Percentiles rank a stretch among this genome's conserved stretches.
Conservation (phyloP, 306 rosid genomes). For the Quercus parvula region DNA sequence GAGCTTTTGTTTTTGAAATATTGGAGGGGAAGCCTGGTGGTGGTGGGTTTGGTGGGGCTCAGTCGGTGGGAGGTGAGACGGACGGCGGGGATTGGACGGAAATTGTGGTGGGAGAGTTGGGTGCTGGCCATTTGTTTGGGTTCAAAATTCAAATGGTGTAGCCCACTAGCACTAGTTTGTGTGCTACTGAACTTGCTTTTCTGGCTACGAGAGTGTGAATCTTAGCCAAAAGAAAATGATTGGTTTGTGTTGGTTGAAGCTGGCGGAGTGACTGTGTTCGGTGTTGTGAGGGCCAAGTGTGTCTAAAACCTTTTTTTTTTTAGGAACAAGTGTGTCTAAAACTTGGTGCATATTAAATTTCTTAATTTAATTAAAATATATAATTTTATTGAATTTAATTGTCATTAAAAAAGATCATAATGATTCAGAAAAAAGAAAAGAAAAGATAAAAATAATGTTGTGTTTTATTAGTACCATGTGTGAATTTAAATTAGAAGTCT, state of each 20-base stretch:
- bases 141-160: background rate
- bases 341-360: no score
- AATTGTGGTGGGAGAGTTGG: conserved; percentile 36
- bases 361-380: no score
- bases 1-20: conserved; percentile 12
- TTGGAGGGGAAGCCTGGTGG: conserved; percentile 13
- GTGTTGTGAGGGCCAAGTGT: background rate
- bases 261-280: background rate
- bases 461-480: no score
- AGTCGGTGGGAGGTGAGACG: conserved; percentile 29
- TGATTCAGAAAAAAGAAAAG: no score
- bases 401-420: no score
- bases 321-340: no score
- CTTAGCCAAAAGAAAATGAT: conserved; percentile 23
- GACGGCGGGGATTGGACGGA: conserved; percentile 37
- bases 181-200: background rate
- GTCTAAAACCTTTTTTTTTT: no score
- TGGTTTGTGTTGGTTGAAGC: conserved; percentile 9
- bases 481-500: no score
- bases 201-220: conserved; percentile 6
- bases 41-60: conserved; percentile 7
- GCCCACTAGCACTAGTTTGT: background rate
- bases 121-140: conserved; percentile 39
- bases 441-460: no score
- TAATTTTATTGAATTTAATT: no score